Conservation (phyloP, 352 stramenopile genomes). For the Albugo laibachii region DNA sequence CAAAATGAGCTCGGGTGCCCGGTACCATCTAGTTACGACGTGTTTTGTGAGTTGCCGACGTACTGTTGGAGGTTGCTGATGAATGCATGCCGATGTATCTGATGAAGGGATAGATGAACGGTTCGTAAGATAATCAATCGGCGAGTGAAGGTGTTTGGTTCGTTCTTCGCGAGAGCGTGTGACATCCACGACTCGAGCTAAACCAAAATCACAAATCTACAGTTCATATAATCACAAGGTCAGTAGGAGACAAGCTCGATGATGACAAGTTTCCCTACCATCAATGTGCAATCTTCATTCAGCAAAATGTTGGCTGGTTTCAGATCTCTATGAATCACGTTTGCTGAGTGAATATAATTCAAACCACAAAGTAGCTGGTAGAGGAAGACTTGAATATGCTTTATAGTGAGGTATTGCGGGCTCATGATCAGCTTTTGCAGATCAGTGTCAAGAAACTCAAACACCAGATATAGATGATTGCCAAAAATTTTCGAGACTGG, state of each 20-base stretch:
- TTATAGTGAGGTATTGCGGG: slow-evolving; percentile 83
- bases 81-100: slow-evolving; percentile 5
- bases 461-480: slow-evolving; percentile 84
- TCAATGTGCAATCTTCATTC: slow-evolving; percentile 75
- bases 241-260: background rate
- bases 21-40: slow-evolving; percentile 84
- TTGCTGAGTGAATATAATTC: slow-evolving; percentile 91
- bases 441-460: slow-evolving; percentile 87
- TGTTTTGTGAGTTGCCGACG: slow-evolving; percentile 92
- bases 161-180: slow-evolving; percentile 58
- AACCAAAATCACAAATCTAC: slow-evolving; percentile 62
- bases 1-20: slow-evolving; percentile 82
- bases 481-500: slow-evolving; percentile 70
- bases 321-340: slow-evolving; percentile 80
- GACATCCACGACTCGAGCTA: slow-evolving; percentile 65
- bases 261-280: slow-evolving; percentile 5
- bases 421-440: slow-evolving; percentile 89
- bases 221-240: background rate
- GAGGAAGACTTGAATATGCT: slow-evolving; percentile 93
- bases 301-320: slow-evolving; percentile 80
- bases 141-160: slow-evolving; percentile 57
- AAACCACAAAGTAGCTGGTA: slow-evolving; percentile 89
- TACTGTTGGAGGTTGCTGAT: slow-evolving; percentile 39
- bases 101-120: slow-evolving; percentile 54
- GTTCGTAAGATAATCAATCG: slow-evolving; percentile 46